Conservation (phyloP, 805 yeast species). For the Wickerhamiella sergipiensis region DNA sequence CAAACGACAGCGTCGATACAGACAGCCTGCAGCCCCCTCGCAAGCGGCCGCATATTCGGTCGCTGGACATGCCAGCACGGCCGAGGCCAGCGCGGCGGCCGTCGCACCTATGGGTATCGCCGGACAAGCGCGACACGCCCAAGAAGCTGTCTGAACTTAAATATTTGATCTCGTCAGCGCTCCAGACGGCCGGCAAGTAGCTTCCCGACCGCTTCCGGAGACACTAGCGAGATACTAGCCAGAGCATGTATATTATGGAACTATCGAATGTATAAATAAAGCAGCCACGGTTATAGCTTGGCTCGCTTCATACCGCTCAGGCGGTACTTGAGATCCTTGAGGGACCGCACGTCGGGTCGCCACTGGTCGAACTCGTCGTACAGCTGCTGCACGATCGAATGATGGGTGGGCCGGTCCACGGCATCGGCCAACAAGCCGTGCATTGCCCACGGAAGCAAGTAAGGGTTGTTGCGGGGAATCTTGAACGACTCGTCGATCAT, state of each 20-base stretch:
- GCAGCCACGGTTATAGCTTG: not conserved
- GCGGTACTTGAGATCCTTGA: constrained; percentile 75
- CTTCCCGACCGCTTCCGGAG: no score
- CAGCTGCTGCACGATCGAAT: constrained; percentile 41
- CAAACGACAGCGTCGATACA: not conserved
- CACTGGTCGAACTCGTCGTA: constrained; percentile 66
- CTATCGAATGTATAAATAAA: not conserved
- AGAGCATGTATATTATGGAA: not conserved
- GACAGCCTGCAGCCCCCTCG: not conserved
- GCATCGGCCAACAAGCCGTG: constrained; percentile 41
- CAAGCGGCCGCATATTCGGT: not conserved
- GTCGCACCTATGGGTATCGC: not conserved
- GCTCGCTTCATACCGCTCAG: constrained; percentile 38
- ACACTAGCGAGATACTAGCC: no score
- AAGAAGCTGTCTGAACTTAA: not conserved
- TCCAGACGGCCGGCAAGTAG: not conserved
- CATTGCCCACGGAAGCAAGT: constrained; percentile 82
- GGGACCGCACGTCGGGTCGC: constrained; percentile 72
- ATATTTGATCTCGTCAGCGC: not conserved
- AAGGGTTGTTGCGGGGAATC: constrained; percentile 60
- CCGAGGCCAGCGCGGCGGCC: not conserved
- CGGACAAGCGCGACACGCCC: not conserved
- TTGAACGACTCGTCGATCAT: constrained; percentile 30
- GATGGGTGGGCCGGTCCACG: constrained; percentile 33
- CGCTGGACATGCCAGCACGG: not conserved